Evolutionary conservation across 148 eudicot genomes (phyloP).

Genomic region (Rhododendron ovatum): DNA sequence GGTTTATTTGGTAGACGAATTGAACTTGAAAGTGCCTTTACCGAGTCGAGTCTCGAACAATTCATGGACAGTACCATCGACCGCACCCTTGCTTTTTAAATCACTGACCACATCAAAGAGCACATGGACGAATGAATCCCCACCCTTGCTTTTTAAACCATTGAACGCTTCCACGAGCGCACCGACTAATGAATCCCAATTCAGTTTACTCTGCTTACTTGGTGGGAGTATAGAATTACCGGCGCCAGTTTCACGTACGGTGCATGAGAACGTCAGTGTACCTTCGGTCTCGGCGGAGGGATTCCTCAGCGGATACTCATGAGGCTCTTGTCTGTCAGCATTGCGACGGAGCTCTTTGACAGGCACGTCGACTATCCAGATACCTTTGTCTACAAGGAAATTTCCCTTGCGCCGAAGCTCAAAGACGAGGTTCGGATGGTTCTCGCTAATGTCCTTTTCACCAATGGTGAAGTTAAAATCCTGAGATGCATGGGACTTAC

Average conservation of each 20-base stretch:
- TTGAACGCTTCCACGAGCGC: too few relatives aligned
- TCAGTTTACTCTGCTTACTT: too few relatives aligned
- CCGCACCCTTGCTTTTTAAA: too few relatives aligned
- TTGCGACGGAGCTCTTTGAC: constrained; percentile 33
- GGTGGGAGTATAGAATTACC: not conserved
- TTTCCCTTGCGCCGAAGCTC: constrained; percentile 27
- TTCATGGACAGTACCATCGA: too few relatives aligned
- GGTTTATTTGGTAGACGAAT: too few relatives aligned
- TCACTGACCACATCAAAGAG: too few relatives aligned
- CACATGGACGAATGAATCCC: too few relatives aligned
- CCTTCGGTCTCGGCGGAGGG: constrained; percentile 8
- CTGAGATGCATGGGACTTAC: constrained; percentile 39
- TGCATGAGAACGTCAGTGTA: constrained; percentile 13
- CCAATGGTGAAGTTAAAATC: constrained; percentile 36
- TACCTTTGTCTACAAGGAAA: constrained; percentile 39
- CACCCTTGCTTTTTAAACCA: too few relatives aligned
- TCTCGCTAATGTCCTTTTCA: constrained; percentile 12
- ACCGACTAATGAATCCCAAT: too few relatives aligned
- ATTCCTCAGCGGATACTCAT: constrained; percentile 28
- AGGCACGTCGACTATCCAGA: constrained; percentile 40
- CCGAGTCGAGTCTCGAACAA: too few relatives aligned
- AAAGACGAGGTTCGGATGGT: constrained; percentile 20
- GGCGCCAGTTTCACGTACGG: not conserved
- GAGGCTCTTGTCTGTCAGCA: constrained; percentile 8
- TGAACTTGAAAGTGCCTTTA: too few relatives aligned